A percentile compares a stretch with the other conserved stretches of the same genome.
These are phyloP conservation scores for Arthrobotrys megalospora DNA, from an alignment of 2,329 filamentous ascomycete genomes.

Conservation along the genomic window DNA sequence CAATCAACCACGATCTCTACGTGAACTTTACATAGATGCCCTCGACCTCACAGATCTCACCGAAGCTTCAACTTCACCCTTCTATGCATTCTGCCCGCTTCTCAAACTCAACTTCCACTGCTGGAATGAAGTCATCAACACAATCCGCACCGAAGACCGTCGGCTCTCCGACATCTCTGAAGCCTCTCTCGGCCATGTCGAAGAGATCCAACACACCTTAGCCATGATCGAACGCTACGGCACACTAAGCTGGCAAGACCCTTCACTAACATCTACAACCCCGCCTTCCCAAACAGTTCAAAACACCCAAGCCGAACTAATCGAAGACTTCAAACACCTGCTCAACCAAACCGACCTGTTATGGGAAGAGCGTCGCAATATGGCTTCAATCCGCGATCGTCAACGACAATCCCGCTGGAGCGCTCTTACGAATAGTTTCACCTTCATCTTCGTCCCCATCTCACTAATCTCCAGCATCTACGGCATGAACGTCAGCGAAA, in stretches of 20 bases:
- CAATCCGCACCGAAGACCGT: conserved; percentile 64
- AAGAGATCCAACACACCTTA: conserved; percentile 64
- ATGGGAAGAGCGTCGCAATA: conserved; percentile 64
- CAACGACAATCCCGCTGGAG: conserved; percentile 63
- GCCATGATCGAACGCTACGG: conserved; percentile 63
- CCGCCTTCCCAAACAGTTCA: conserved; percentile 18
- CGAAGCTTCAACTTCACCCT: conserved; percentile 60
- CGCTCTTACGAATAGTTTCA: conserved; percentile 62
- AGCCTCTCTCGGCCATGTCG: conserved; percentile 64
- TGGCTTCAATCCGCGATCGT: conserved; percentile 61
- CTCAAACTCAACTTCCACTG: conserved; percentile 64
- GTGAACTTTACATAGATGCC: conserved; percentile 64
- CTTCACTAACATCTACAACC: neutral
- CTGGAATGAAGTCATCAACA: conserved; percentile 64
- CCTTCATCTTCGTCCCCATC: conserved; percentile 65
- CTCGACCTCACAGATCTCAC: conserved; percentile 61
- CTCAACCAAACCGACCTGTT: conserved; percentile 64
- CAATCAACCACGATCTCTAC: conserved; percentile 62
- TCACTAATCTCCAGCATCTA: conserved; percentile 64
- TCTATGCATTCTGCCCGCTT: conserved; percentile 63
- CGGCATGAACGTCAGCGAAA: conserved; percentile 65
- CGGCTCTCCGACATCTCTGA: conserved; percentile 64
- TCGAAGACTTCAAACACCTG: conserved; percentile 65
- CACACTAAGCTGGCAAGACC: conserved; percentile 62
- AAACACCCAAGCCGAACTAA: conserved; percentile 47